Conservation (phyloP, 768 basidiomycete genomes). For the Mycena epipterygia region DNA sequence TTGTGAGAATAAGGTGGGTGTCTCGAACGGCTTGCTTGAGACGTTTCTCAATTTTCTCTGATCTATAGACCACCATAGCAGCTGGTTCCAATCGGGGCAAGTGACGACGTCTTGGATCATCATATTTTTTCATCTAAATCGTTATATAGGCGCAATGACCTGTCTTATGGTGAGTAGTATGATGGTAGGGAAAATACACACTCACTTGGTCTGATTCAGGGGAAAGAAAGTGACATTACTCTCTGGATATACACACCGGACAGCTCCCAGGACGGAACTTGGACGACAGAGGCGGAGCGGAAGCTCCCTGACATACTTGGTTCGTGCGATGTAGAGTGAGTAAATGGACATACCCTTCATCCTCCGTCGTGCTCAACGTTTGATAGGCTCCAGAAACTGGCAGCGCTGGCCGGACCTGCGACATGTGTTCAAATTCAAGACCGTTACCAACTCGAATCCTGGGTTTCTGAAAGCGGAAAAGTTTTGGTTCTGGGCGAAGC, state of each 20-base stretch:
- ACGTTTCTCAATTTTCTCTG: background rate
- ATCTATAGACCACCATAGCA: background rate
- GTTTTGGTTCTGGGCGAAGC: slow-evolving; percentile 25
- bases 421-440: slow-evolving; percentile 17
- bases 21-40: background rate
- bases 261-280: slow-evolving; percentile 3
- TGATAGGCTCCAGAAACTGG: slow-evolving; percentile 13
- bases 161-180: background rate
- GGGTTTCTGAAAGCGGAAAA: slow-evolving; percentile 28
- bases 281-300: background rate
- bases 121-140: too few relatives aligned
- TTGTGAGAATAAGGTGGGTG: slow-evolving; percentile 9
- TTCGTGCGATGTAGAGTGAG: slow-evolving; percentile 8
- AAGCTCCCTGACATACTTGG: slow-evolving; percentile 17
- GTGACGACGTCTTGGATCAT: background rate
- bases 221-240: background rate
- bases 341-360: background rate
- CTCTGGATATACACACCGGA: slow-evolving; percentile 14
- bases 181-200: too few relatives aligned
- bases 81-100: slow-evolving; percentile 20
- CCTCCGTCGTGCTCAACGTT: background rate
- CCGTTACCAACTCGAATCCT: slow-evolving; percentile 13
- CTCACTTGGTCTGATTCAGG: background rate
- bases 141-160: background rate
- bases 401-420: slow-evolving; percentile 4